A percentile compares a stretch with the other conserved stretches of the same genome.
Evolutionary conservation across 2,329 filamentous ascomycete genomes (phyloP).

Genomic region (Mollisiaceae sp.): DNA sequence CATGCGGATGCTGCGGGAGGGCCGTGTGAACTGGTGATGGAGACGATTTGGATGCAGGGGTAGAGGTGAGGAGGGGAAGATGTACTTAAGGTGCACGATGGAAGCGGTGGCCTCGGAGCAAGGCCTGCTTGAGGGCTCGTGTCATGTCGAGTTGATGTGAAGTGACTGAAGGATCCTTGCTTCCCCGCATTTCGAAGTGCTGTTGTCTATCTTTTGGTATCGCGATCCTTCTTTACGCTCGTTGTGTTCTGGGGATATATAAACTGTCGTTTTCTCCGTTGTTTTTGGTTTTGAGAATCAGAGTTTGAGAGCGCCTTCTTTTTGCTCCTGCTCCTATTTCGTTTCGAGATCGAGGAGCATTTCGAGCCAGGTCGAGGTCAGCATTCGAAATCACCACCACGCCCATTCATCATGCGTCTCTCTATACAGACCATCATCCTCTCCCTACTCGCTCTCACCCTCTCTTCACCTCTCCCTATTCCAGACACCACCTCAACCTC

Average conservation of each 20-base stretch:
- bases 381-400: background rate
- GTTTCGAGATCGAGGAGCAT: background rate
- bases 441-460: constrained; percentile 8
- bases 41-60: background rate
- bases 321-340: background rate
- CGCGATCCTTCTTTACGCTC: background rate
- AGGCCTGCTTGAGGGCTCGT: background rate
- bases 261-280: background rate
- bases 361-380: background rate
- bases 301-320: background rate
- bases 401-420: background rate
- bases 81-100: constrained; percentile 4
- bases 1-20: background rate
- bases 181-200: constrained; percentile 2
- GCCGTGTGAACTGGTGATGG: background rate
- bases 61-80: background rate
- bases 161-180: background rate
- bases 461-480: background rate
- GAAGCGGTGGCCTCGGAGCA: background rate
- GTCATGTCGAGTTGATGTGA: background rate
- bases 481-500: background rate
- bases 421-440: background rate
- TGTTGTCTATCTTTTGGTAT: background rate
- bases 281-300: background rate
- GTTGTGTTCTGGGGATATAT: background rate